Evolutionary conservation across 225 moss, liverwort and hornwort genomes (phyloP).

Genomic region (Polytrichum commune): DNA sequence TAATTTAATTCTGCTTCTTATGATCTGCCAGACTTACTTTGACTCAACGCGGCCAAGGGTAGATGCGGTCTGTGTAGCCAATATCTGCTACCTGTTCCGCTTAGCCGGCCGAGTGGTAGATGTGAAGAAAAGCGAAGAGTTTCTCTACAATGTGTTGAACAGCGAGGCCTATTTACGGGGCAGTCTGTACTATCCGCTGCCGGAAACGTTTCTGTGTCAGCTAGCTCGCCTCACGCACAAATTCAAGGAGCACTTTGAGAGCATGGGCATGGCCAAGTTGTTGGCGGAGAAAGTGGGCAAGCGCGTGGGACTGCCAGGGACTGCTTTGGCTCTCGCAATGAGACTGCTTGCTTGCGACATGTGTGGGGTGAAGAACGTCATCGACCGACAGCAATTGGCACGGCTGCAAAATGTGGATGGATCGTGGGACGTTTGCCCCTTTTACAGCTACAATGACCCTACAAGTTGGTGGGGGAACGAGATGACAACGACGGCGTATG

Average conservation of each 20-base stretch:
- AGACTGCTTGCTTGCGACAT: conserved; percentile 2
- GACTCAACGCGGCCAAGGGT: conserved; percentile 11
- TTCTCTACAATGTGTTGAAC: conserved; percentile 15
- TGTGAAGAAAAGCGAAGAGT: background rate
- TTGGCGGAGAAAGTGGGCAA: background rate
- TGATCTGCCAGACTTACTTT: conserved; percentile 14
- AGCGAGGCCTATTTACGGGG: conserved; percentile 16
- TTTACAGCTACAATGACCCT: conserved; percentile 16
- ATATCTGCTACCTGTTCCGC: conserved; percentile 13
- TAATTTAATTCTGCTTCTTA: no score
- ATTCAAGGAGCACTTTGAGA: background rate
- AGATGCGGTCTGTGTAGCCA: conserved; percentile 5
- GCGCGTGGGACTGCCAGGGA: no score
- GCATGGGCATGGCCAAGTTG: background rate
- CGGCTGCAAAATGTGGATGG: conserved; percentile 12
- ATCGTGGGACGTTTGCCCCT: conserved; percentile 32
- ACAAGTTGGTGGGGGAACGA: conserved; percentile 31
- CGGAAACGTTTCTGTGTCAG: conserved; percentile 16
- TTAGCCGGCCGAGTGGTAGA: conserved; percentile 5
- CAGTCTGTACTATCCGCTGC: conserved; percentile 11
- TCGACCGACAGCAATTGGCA: conserved; percentile 8
- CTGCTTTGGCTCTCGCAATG: conserved; percentile 1
- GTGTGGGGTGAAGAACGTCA: background rate
- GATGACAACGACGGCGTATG: conserved; percentile 12
- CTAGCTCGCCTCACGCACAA: background rate